Percentiles rank a stretch among this genome's conserved stretches.
Evolutionary conservation across 768 basidiomycete species (phyloP).

Genomic region (Gymnopilus junonius): DNA sequence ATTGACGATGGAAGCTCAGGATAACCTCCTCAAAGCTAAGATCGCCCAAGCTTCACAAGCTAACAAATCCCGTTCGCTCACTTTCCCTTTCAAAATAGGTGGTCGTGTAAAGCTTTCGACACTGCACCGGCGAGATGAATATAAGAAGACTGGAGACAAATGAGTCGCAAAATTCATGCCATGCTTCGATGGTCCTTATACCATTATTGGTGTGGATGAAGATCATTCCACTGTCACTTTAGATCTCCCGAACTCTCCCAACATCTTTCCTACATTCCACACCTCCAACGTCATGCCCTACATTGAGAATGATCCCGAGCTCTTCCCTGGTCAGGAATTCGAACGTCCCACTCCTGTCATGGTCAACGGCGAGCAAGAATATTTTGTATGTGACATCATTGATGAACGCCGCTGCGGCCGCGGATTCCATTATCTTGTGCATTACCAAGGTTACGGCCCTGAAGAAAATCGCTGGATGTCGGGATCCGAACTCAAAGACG

Average conservation of each 20-base stretch:
- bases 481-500: slow-evolving; percentile 23
- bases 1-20: slow-evolving; percentile 27
- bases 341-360: slow-evolving; percentile 25
- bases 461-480: slow-evolving; percentile 32
- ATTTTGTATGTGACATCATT: slow-evolving; percentile 26
- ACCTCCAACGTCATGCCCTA: slow-evolving; percentile 29
- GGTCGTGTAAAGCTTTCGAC: slow-evolving; percentile 29
- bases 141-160: slow-evolving; percentile 25
- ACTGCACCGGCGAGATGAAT: slow-evolving; percentile 28
- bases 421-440: slow-evolving; percentile 31
- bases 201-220: no score
- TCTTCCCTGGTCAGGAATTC: slow-evolving; percentile 32
- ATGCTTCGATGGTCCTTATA: no score
- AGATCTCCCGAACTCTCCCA: no score
- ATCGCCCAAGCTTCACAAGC: slow-evolving; percentile 16
- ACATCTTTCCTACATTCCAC: slow-evolving; percentile 46
- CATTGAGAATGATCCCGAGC: slow-evolving; percentile 27
- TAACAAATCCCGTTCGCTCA: slow-evolving; percentile 1
- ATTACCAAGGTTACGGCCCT: slow-evolving; percentile 30
- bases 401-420: slow-evolving; percentile 22
- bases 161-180: slow-evolving; percentile 43
- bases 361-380: slow-evolving; percentile 29
- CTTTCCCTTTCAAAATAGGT: neutral
- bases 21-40: slow-evolving; percentile 20
- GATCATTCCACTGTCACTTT: no score